A percentile compares a stretch with the other conserved stretches of the same genome.
Conservation (phyloP, 768 basidiomycete genomes). For the Rhodotorula kratochvilovae region DNA sequence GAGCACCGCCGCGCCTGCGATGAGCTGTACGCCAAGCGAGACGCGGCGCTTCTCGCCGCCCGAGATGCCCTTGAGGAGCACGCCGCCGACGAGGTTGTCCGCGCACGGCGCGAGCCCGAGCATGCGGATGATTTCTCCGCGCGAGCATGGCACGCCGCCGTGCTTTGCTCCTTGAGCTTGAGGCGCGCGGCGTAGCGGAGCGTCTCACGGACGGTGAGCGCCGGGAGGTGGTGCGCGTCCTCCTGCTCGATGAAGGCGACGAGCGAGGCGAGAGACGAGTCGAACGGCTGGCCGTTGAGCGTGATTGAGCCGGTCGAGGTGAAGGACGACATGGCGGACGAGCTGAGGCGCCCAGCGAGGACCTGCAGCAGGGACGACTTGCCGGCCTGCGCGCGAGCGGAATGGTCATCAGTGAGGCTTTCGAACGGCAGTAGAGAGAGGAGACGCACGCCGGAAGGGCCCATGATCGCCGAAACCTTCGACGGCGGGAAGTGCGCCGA, state of each 20-base stretch:
- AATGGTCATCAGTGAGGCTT: conserved; percentile 6
- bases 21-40: conserved; percentile 52
- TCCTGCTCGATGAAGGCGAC: conserved; percentile 52
- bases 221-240: conserved; percentile 50
- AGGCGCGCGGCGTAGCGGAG: conserved; percentile 51
- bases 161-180: conserved; percentile 45
- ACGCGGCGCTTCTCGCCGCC: conserved; percentile 56
- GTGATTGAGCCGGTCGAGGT: conserved; percentile 44
- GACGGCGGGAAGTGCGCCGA: conserved; percentile 48
- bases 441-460: conserved; percentile 32
- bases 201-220: conserved; percentile 45
- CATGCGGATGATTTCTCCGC: conserved; percentile 54
- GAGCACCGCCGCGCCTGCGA: conserved; percentile 49
- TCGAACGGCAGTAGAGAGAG: conserved; percentile 23
- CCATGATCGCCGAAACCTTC: conserved; percentile 49
- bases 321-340: conserved; percentile 47
- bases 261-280: conserved; percentile 29
- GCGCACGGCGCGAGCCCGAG: conserved; percentile 54
- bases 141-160: conserved; percentile 49
- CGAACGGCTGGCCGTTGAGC: conserved; percentile 44
- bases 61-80: conserved; percentile 50
- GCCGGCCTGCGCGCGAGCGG: conserved; percentile 38
- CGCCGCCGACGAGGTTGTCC: conserved; percentile 53
- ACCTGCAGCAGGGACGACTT: conserved; percentile 50
- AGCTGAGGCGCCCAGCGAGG: conserved; percentile 46